These are phyloP conservation scores for Bjerkandera adusta DNA, from an alignment of 1,284 basidiomycete species.

Conservation along the genomic window DNA sequence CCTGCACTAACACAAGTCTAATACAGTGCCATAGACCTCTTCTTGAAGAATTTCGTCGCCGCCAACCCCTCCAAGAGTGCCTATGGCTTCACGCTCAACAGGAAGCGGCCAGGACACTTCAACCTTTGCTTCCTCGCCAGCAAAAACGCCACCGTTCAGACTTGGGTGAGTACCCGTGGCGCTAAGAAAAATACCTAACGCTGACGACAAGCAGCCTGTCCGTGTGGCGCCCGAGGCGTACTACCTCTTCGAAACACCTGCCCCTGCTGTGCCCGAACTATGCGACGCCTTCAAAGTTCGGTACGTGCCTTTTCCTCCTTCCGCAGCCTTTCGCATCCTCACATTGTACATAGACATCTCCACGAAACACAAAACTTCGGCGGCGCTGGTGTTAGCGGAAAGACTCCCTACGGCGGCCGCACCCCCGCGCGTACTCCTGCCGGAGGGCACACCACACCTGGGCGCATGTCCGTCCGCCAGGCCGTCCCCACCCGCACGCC, in stretches of 20 bases:
- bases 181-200: slow-evolving; percentile 13
- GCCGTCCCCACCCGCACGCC: slow-evolving; percentile 55
- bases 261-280: slow-evolving; percentile 86
- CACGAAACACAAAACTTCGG: slow-evolving; percentile 78
- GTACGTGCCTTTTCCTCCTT: slow-evolving; percentile 36
- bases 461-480: slow-evolving; percentile 71
- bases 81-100: slow-evolving; percentile 95
- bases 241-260: slow-evolving; percentile 84
- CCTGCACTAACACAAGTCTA: background rate
- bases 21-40: slow-evolving; percentile 59
- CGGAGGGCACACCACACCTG: slow-evolving; percentile 68
- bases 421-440: slow-evolving; percentile 70
- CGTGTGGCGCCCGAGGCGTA: slow-evolving; percentile 90
- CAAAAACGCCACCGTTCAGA: slow-evolving; percentile 87
- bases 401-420: slow-evolving; percentile 79
- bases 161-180: slow-evolving; percentile 73
- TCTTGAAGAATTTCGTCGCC: slow-evolving; percentile 85
- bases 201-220: slow-evolving; percentile 59
- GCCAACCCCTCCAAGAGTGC: slow-evolving; percentile 94
- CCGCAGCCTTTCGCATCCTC: slow-evolving; percentile 18
- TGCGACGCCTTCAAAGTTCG: slow-evolving; percentile 96
- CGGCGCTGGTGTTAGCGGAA: slow-evolving; percentile 57
- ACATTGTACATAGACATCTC: slow-evolving; percentile 51
- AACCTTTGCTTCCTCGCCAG: slow-evolving; percentile 92
- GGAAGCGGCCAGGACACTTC: slow-evolving; percentile 90